A percentile compares a stretch with the other conserved stretches of the same genome.
phyloP scores from a whole-genome alignment of 768 basidiomycete genomes.

The Collybia mongolica region DNA sequence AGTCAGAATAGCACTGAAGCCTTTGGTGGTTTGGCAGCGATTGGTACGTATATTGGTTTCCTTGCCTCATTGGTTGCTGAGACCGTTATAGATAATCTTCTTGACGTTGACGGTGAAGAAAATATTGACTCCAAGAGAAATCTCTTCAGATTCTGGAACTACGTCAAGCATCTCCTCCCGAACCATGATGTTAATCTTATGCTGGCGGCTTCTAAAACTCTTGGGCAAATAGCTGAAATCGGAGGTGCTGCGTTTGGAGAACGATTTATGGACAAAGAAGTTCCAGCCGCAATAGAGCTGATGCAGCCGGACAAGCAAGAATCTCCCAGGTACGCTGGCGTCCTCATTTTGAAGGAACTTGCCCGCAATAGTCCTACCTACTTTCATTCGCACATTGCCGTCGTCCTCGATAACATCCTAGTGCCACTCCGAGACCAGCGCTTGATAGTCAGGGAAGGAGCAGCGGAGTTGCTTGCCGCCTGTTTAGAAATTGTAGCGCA shows the following conservation, averaged over 20 bases:
- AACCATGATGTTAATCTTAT: conserved; percentile 92
- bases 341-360: conserved; percentile 91
- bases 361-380: conserved; percentile 85
- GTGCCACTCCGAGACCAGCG: conserved; percentile 86
- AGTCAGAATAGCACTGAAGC: conserved; percentile 77
- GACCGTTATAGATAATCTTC: conserved; percentile 56
- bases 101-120: conserved; percentile 77
- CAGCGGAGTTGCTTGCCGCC: conserved; percentile 89
- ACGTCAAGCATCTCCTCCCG: conserved; percentile 90
- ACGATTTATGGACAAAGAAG: conserved; percentile 86
- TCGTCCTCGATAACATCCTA: conserved; percentile 92
- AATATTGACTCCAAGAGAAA: conserved; percentile 78
- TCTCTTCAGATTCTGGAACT: conserved; percentile 87
- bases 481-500: conserved; percentile 85
- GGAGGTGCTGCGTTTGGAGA: conserved; percentile 85
- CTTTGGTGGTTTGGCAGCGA: conserved; percentile 84
- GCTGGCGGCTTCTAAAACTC: conserved; percentile 90
- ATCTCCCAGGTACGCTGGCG: conserved; percentile 87
- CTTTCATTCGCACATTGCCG: conserved; percentile 84
- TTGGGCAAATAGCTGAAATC: conserved; percentile 83
- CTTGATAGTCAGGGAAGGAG: conserved; percentile 88
- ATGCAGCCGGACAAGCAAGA: conserved; percentile 82
- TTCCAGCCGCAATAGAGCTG: conserved; percentile 78
- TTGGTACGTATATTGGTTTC: conserved; percentile 51
- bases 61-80: not conserved